Evolutionary conservation across 2,329 filamentous ascomycete genomes (phyloP).

Genomic region (Fonsecaea monophora): DNA sequence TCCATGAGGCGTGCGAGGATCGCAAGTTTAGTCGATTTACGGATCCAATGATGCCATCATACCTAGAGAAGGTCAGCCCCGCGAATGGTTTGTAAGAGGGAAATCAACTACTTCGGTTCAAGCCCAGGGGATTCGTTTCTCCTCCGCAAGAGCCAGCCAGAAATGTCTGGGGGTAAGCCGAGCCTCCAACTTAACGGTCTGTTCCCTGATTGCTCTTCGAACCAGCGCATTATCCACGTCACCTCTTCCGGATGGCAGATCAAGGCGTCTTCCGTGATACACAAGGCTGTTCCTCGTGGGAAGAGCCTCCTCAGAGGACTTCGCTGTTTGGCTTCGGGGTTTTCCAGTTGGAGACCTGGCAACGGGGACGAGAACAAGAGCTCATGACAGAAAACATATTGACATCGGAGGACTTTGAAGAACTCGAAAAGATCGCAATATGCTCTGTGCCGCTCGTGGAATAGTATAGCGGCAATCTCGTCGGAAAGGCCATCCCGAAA

Average conservation of each 20-base stretch:
- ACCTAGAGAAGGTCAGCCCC: conserved; percentile 6
- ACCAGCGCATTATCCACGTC: conserved; percentile 29
- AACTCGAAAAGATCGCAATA: conserved; percentile 25
- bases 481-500: conserved; percentile 15
- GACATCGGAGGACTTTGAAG: not conserved
- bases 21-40: conserved; percentile 11
- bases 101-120: conserved; percentile 6
- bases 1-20: conserved; percentile 4
- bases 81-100: not conserved
- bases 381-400: conserved; percentile 17
- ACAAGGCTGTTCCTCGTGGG: conserved; percentile 28
- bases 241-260: conserved; percentile 15
- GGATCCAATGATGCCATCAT: conserved; percentile 20
- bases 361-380: conserved; percentile 9
- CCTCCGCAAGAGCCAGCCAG: conserved; percentile 23
- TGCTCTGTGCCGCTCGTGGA: conserved; percentile 16
- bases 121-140: not conserved
- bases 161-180: conserved; percentile 25
- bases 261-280: conserved; percentile 32
- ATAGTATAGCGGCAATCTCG: conserved; percentile 22
- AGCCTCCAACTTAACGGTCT: conserved; percentile 26
- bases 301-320: conserved; percentile 25
- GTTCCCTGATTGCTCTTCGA: conserved; percentile 13
- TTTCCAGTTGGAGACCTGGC: not conserved
- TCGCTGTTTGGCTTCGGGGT: not conserved